These are phyloP conservation scores for Nakaseomyces nivariensis DNA, from an alignment of 1,139 yeast genomes.

Conservation along the genomic window DNA sequence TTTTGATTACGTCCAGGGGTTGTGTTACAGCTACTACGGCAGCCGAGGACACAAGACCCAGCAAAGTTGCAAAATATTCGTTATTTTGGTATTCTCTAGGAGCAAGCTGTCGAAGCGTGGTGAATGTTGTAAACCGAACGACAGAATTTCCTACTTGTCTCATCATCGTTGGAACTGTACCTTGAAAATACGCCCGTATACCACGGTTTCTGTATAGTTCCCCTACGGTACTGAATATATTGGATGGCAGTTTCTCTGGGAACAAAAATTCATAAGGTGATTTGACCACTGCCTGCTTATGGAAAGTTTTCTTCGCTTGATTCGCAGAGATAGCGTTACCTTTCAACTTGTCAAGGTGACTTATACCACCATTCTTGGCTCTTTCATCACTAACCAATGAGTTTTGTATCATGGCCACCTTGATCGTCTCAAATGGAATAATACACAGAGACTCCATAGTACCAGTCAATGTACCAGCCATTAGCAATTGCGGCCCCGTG, in stretches of 20 bases:
- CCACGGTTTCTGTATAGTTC: slow-evolving; percentile 77
- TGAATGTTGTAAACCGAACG: slow-evolving; percentile 78
- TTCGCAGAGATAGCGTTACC: slow-evolving; percentile 4
- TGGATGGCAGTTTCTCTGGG: slow-evolving; percentile 1
- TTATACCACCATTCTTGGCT: slow-evolving; percentile 8
- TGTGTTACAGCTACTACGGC: slow-evolving; percentile 76
- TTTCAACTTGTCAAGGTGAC: slow-evolving; percentile 5
- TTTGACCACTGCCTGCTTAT: slow-evolving; percentile 8
- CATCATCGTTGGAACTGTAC: slow-evolving; percentile 65
- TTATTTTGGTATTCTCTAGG: slow-evolving; percentile 41
- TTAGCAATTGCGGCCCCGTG: slow-evolving; percentile 60
- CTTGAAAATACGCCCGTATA: slow-evolving; percentile 66
- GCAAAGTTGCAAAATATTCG: slow-evolving; percentile 40
- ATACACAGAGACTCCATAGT: slow-evolving; percentile 70
- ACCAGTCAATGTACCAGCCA: slow-evolving; percentile 85
- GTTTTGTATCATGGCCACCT: slow-evolving; percentile 77
- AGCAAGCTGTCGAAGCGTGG: slow-evolving; percentile 59
- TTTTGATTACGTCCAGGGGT: slow-evolving; percentile 83
- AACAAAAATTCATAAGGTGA: slow-evolving; percentile 14
- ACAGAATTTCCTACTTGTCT: slow-evolving; percentile 74
- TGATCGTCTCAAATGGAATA: slow-evolving; percentile 85
- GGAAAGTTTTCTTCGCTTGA: slow-evolving; percentile 17
- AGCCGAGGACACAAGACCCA: slow-evolving; percentile 48
- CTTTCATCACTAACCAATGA: slow-evolving; percentile 22
- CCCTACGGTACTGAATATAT: slow-evolving; percentile 40